Conservation (phyloP, 345 rosid genomes). For the Diplotaxis tenuifolia region DNA sequence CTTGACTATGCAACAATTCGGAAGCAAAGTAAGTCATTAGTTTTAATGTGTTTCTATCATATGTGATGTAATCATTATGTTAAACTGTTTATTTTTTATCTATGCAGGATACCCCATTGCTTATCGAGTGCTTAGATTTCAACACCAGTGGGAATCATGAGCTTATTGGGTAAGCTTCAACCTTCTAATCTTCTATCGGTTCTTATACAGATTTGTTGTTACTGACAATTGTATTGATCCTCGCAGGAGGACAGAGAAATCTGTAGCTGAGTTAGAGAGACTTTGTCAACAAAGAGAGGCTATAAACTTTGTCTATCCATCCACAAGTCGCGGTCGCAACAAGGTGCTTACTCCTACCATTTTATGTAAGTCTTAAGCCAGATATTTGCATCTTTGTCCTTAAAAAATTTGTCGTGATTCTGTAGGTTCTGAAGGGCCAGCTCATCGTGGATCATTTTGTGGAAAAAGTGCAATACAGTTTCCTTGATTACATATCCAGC, state of each 20-base stretch:
- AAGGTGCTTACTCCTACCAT: conserved; percentile 47
- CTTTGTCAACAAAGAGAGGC: conserved; percentile 50
- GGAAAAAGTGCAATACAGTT: conserved; percentile 66
- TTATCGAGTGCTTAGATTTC: conserved; percentile 84
- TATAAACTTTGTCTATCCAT: conserved; percentile 49
- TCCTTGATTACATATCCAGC: conserved; percentile 81
- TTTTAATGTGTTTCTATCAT: neutral
- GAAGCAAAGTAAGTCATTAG: conserved; percentile 63
- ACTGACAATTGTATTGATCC: conserved; percentile 15
- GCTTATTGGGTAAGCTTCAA: conserved; percentile 58
- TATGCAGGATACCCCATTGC: conserved; percentile 66
- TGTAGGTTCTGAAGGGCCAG: conserved; percentile 67
- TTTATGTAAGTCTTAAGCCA: neutral
- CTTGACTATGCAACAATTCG: conserved; percentile 77
- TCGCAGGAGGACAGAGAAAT: conserved; percentile 64
- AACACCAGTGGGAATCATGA: conserved; percentile 64
- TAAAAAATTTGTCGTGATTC: conserved; percentile 7
- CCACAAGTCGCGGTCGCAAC: conserved; percentile 42
- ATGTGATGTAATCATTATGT: neutral
- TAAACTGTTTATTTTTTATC: neutral
- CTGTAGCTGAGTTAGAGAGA: conserved; percentile 61
- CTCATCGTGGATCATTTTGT: conserved; percentile 64
- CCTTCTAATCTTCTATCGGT: neutral
- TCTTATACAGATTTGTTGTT: conserved; percentile 1
- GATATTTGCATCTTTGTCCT: neutral